Evolutionary conservation across 768 basidiomycete species (phyloP).

Genomic region (Suillus brevipes): DNA sequence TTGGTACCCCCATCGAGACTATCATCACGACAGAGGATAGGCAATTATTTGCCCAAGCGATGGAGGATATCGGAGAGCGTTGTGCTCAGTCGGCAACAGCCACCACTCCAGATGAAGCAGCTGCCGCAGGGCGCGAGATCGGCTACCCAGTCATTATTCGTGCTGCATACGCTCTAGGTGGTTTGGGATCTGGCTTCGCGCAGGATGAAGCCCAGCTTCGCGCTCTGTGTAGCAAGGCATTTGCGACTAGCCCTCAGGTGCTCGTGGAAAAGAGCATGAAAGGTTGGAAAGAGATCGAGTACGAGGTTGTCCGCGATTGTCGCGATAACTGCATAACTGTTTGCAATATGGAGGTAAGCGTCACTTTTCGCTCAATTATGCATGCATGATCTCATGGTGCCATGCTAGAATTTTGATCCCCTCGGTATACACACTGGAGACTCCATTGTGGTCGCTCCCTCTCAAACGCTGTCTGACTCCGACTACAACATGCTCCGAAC

Average conservation of each 20-base stretch:
- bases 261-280: conserved; percentile 99
- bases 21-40: conserved; percentile 97
- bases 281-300: conserved; percentile 99
- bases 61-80: conserved; percentile 94
- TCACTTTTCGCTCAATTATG: neutral
- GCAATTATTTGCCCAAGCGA: conserved; percentile 89
- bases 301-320: conserved; percentile 97
- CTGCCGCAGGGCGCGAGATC: conserved; percentile 78
- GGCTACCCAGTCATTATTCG: conserved; percentile 96
- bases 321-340: conserved; percentile 98
- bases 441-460: conserved; percentile 97
- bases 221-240: conserved; percentile 89
- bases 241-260: conserved; percentile 96
- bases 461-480: conserved; percentile 97
- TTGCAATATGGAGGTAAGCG: conserved; percentile 98
- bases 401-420: conserved; percentile 91
- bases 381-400: conserved; percentile 2
- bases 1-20: conserved; percentile 96
- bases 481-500: conserved; percentile 99
- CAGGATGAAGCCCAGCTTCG: conserved; percentile 87
- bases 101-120: conserved; percentile 81
- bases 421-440: conserved; percentile 98
- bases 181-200: conserved; percentile 96
- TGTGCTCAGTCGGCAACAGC: conserved; percentile 91
- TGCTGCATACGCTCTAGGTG: conserved; percentile 95